Base-by-base conservation (phyloP, 352 stramenopile species). In the Phytophthora pisi region DNA sequence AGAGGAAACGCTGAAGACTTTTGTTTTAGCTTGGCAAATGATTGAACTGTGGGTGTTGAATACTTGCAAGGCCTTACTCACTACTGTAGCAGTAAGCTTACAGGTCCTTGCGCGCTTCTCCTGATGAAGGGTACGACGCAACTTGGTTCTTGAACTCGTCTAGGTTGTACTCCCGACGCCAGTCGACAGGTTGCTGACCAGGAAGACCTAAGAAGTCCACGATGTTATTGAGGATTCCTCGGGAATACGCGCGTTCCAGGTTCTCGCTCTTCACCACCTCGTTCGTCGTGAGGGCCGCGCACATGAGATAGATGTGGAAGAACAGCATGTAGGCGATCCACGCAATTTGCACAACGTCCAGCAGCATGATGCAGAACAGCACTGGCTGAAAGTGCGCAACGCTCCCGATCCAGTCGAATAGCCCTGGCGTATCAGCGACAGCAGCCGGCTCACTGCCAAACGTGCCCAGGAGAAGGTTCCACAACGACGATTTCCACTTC, bases 291-390 rank as follows among this genome's bases (percentile, higher is more conserved):
- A 89, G 79, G 10, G 81, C 78, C 26, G 74, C 74, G 26, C 77
- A 64, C 47, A 89, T 58, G 34, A 92, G 72, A 71, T 89, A 94
- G 4, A 77, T 23, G 61, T 94, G 81, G 70, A 92, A 89, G 23
- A 80, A 34, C 5, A 92, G 62, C 60, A 92, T 75, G 69, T 94
- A 94, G 7, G 68, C 81, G 63, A 94, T 92, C 86, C 86, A 94
- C 11, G 61, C 26, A 28, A 89, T 72, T 50, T 94, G 82, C n/a
- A 90, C 51, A 16, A 79, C 34, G 23, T 79, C 75, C 38, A 94
- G 68, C 28, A 81, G 58, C 42, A 78, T 68, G 34, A 88, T 75
- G 52, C 82, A 87, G 26, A 82, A 79, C 2, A 90, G 68, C 36
- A 85, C 47, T 7, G 86, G 84, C 42, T 91, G 74, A 58, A 82